These are phyloP conservation scores for Boletus barrowsii DNA, from an alignment of 768 basidiomycete genomes.

Conservation along the genomic window DNA sequence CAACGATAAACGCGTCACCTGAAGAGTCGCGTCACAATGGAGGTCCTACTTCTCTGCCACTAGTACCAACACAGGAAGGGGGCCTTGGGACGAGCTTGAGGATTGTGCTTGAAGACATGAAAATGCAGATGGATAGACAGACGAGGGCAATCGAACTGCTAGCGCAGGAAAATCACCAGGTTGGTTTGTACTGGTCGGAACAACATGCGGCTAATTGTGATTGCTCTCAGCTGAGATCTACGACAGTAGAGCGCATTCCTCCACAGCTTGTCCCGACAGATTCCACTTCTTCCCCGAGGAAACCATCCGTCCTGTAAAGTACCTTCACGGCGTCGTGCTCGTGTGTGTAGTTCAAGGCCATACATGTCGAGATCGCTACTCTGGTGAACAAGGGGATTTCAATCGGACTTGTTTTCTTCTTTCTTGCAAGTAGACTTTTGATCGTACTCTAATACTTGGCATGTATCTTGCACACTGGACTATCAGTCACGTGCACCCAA, in stretches of 20 bases:
- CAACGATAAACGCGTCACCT: conserved; percentile 2
- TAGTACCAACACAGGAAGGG: conserved; percentile 17
- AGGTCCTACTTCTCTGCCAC: conserved; percentile 9
- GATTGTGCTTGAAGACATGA: conserved; percentile 44
- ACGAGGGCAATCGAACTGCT: conserved; percentile 41
- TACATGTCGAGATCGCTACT: background rate
- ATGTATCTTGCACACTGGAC: background rate
- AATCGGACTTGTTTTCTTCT: background rate
- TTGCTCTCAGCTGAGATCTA: conserved; percentile 14
- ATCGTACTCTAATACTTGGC: conserved; percentile 5
- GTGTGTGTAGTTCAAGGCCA: background rate
- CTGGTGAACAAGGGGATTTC: background rate
- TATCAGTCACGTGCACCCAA: conserved; percentile 29
- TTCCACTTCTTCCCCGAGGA: conserved; percentile 6
- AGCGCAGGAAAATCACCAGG: conserved; percentile 48
- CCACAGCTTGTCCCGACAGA: conserved; percentile 15
- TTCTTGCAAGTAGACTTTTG: conserved; percentile 2
- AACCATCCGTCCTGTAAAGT: conserved; percentile 12
- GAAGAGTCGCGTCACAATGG: conserved; percentile 14
- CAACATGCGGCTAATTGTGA: conserved; percentile 5
- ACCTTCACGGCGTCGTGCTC: background rate
- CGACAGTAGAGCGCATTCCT: conserved; percentile 5
- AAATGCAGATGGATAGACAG: conserved; percentile 48
- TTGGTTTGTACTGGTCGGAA: conserved; percentile 15
- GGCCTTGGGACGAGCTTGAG: conserved; percentile 26